Conservation (phyloP, 176 grass and related monocot genomes). For the Pontederia paniculata region DNA sequence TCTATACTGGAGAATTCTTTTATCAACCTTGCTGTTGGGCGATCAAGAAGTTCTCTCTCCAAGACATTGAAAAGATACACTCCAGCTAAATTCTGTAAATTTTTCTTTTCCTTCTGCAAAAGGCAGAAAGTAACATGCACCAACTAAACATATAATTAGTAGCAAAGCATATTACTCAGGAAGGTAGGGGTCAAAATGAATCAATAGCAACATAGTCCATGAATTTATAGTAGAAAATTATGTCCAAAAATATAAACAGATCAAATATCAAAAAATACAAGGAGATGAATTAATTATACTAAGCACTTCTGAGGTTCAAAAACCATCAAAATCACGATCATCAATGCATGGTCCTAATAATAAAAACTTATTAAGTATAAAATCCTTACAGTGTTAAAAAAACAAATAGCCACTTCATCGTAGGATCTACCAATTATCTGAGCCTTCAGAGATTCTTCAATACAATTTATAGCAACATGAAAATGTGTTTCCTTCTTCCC, state of each 20-base stretch:
- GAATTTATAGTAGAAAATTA: no score
- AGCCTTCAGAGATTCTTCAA: slow-evolving; percentile 48
- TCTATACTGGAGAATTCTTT: slow-evolving; percentile 75
- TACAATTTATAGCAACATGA: slow-evolving; percentile 52
- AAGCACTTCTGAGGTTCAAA: no score
- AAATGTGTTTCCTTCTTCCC: slow-evolving; percentile 63
- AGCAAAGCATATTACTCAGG: no score
- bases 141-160: no score
- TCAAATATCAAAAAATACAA: no score
- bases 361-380: slow-evolving; percentile 1
- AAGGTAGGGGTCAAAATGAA: no score
- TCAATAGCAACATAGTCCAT: no score
- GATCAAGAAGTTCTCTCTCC: slow-evolving; percentile 70
- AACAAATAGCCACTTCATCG: slow-evolving; percentile 87
- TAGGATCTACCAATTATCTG: slow-evolving; percentile 80
- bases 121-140: neutral
- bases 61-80: slow-evolving; percentile 79
- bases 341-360: neutral
- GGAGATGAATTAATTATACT: no score
- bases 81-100: slow-evolving; percentile 73
- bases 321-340: no score
- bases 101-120: slow-evolving; percentile 92
- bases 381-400: slow-evolving; percentile 79
- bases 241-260: no score
- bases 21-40: slow-evolving; percentile 75